Base-by-base conservation (phyloP, 768 basidiomycete genomes). In the Rubroboletus satanas region DNA sequence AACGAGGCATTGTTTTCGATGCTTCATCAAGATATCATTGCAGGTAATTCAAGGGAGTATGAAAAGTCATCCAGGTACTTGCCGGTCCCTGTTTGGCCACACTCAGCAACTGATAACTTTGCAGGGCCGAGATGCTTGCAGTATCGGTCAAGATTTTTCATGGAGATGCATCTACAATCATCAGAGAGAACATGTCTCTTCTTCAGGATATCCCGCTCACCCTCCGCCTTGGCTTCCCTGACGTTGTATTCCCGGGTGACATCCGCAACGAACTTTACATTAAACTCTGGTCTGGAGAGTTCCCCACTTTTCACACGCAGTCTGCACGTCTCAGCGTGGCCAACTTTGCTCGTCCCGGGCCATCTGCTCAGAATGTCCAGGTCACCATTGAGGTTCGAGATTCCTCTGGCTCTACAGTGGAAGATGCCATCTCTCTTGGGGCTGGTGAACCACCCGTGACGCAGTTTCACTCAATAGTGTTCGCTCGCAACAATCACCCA, bases 201-300 rank as follows among this genome's bases (percentile, higher is more conserved):
- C 76, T 98, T 23, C 85, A 88, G 55, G 90, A 88, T 60, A 81
- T 84, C 9, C 89, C 95, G 0, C 80, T 86, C 44, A 94, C 93
- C 2, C 74, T 88, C 12, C 88, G 93, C 4, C 83, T 98, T 33
- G 93, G 93, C 31, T 98, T 98, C 67, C 90, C 96, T 0, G 96
- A 98, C 61, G 94, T 97, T 7, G 94, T 96, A 9, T 94, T 94
- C 66, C 95, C 95, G 4, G 91, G 90, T 7, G 88, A 91, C 57
- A 73, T 83, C n/a, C 85, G 96, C 15, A 98, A 98, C 64, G 96
- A 98, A 60, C 78, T 98, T 12, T 98, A 98, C 71, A 82, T 98
- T 75, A 97, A 97, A 70, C 80, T 98, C 0, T 98, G 94, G 94
- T 88, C 85, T 52, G 96, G 92, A 37, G 89, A 93, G 58, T 98